phyloP scores from a whole-genome alignment of 345 rosid species.

The Cardamine resedifolia region DNA sequence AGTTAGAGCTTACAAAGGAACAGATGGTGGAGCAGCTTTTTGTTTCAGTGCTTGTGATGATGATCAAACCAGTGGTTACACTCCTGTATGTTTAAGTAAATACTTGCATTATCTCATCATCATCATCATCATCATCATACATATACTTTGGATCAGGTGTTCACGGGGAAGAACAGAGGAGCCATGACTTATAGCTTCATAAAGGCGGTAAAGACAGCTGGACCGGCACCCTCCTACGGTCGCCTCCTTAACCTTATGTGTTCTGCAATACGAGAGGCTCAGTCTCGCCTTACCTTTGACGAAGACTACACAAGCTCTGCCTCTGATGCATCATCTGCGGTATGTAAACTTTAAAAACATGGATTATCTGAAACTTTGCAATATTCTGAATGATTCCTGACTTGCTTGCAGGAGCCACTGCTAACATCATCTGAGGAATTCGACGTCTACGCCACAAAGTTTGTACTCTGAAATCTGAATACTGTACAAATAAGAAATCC shows the following conservation, averaged over 20 bases:
- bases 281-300: slow-evolving; percentile 33
- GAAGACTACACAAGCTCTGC: slow-evolving; percentile 33
- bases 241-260: slow-evolving; percentile 58
- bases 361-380: neutral
- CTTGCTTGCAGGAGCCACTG: slow-evolving; percentile 62
- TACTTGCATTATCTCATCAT: neutral
- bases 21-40: slow-evolving; percentile 67
- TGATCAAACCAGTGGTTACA: slow-evolving; percentile 50
- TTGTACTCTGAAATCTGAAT: slow-evolving; percentile 45
- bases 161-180: slow-evolving; percentile 55
- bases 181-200: slow-evolving; percentile 82
- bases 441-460: slow-evolving; percentile 51
- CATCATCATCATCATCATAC: neutral
- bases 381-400: slow-evolving; percentile 4
- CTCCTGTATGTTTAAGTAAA: slow-evolving; percentile 42
- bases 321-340: slow-evolving; percentile 46
- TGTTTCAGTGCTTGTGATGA: slow-evolving; percentile 80
- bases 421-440: slow-evolving; percentile 60
- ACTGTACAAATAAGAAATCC: neutral
- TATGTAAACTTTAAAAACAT: slow-evolving; percentile 18
- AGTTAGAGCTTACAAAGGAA: slow-evolving; percentile 51
- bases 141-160: slow-evolving; percentile 46
- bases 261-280: slow-evolving; percentile 46
- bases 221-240: slow-evolving; percentile 62
- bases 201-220: slow-evolving; percentile 58